phyloP scores from a whole-genome alignment of 345 rosid species.

The Pseudoturritis turrita region DNA sequence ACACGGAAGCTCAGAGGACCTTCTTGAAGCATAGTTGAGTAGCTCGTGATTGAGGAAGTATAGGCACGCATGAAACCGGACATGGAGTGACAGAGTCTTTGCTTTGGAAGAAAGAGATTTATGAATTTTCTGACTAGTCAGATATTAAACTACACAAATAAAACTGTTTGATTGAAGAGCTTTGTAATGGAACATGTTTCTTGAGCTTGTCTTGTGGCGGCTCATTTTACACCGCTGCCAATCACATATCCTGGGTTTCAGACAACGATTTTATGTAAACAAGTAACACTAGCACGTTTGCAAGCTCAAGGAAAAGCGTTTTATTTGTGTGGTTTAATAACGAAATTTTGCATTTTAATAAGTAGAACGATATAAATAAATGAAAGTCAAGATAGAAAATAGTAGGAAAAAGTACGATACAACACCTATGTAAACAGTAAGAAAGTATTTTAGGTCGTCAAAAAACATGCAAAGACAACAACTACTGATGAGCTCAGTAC shows the following conservation, averaged over 20 bases:
- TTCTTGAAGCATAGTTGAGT: constrained; percentile 38
- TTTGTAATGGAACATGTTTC: no score
- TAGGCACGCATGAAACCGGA: constrained; percentile 51
- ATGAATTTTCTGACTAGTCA: no score
- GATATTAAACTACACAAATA: no score
- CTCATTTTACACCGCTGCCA: no score
- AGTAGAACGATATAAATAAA: no score
- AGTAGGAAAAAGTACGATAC: neutral
- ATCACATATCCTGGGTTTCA: no score
- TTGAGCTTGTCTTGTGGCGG: no score
- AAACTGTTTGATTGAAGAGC: no score
- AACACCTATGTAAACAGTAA: neutral
- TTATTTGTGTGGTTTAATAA: neutral
- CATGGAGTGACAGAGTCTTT: constrained; percentile 19
- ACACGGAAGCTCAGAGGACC: constrained; percentile 54
- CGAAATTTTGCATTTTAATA: no score
- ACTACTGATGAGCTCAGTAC: constrained; percentile 31
- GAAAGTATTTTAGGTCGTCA: neutral
- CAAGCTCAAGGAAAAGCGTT: no score
- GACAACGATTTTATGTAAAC: no score
- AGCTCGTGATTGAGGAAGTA: constrained; percentile 44
- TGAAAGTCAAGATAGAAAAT: neutral
- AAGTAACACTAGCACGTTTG: no score
- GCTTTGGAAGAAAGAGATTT: neutral
- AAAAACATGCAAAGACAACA: neutral